phyloP scores from a whole-genome alignment of 2,329 filamentous ascomycete species.

The Cladobotryum mycophilum region DNA sequence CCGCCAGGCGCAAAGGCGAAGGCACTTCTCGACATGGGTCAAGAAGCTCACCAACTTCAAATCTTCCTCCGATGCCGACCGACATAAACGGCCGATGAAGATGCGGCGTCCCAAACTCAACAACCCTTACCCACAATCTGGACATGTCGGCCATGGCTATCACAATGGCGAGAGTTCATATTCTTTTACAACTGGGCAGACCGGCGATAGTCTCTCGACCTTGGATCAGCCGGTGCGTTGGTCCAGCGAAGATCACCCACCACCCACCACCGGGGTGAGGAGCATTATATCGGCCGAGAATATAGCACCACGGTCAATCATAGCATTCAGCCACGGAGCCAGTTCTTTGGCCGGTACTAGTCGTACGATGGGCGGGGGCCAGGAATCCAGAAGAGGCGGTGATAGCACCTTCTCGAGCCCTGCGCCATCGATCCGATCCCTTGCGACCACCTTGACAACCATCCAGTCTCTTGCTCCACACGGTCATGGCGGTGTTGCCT shows the following conservation, averaged over 20 bases:
- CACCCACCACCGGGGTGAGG: slow-evolving; percentile 58
- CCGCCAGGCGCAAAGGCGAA: slow-evolving; percentile 60
- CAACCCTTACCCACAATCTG: slow-evolving; percentile 87
- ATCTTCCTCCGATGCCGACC: slow-evolving; percentile 55
- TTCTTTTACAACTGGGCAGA: slow-evolving; percentile 53
- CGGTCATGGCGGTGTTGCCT: slow-evolving; percentile 28
- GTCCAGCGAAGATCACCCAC: slow-evolving; percentile 52
- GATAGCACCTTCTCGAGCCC: slow-evolving; percentile 78
- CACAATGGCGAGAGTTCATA: slow-evolving; percentile 39
- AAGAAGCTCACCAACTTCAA: slow-evolving; percentile 90
- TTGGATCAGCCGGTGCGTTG: slow-evolving; percentile 53
- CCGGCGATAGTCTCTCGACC: slow-evolving; percentile 48
- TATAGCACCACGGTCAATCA: slow-evolving; percentile 67
- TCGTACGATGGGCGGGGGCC: slow-evolving; percentile 59
- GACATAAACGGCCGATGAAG: slow-evolving; percentile 36
- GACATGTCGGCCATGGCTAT: slow-evolving; percentile 38
- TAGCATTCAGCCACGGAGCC: slow-evolving; percentile 65
- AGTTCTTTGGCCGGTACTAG: slow-evolving; percentile 67
- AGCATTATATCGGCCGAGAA: slow-evolving; percentile 77
- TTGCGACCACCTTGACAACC: slow-evolving; percentile 79
- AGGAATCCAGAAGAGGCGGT: slow-evolving; percentile 63
- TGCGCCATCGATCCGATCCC: slow-evolving; percentile 70
- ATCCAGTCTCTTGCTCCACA: slow-evolving; percentile 57
- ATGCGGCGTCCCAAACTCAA: slow-evolving; percentile 64
- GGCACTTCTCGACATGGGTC: slow-evolving; percentile 89